Evolutionary conservation across 2,329 filamentous ascomycete species (phyloP).

Genomic region (Cladophialophora chaetospira): DNA sequence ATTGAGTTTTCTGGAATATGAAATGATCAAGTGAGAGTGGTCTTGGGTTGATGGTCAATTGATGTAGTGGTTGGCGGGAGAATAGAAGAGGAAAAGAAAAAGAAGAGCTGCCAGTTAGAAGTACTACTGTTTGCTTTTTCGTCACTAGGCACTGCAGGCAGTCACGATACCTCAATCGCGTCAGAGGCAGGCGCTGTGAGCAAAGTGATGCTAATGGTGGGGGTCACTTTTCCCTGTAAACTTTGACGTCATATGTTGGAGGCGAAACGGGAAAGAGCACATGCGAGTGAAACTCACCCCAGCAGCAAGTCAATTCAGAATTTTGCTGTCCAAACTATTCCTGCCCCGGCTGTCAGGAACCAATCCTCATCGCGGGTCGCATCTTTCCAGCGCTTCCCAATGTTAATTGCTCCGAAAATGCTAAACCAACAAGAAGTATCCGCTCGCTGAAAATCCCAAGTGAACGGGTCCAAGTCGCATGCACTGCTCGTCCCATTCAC

Average conservation of each 20-base stretch:
- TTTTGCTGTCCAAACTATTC: too few species aligned
- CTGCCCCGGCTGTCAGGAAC: too few species aligned
- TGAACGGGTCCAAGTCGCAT: not conserved
- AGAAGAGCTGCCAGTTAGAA: too few species aligned
- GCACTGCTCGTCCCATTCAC: conserved; percentile 9
- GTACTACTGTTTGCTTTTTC: conserved; percentile 3
- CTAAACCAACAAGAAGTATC: conserved; percentile 15
- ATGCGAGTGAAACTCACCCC: not conserved
- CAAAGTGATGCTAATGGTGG: conserved; percentile 1
- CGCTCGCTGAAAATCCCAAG: conserved; percentile 9
- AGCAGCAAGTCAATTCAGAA: not conserved
- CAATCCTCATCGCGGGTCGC: too few species aligned
- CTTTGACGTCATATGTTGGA: conserved; percentile 1
- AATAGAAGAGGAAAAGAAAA: not conserved
- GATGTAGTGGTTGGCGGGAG: conserved; percentile 1
- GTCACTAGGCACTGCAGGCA: conserved; percentile 1
- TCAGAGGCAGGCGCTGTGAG: not conserved
- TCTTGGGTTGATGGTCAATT: not conserved
- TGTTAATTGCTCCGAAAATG: not conserved
- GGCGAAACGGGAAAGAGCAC: not conserved
- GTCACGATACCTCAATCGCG: not conserved
- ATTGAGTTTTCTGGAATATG: not conserved
- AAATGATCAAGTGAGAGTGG: conserved; percentile 6
- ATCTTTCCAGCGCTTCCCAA: not conserved
- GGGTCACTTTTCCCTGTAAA: not conserved